Evolutionary conservation across 2,329 filamentous ascomycete genomes (phyloP).

Genomic region (Aureobasidium uvarum): DNA sequence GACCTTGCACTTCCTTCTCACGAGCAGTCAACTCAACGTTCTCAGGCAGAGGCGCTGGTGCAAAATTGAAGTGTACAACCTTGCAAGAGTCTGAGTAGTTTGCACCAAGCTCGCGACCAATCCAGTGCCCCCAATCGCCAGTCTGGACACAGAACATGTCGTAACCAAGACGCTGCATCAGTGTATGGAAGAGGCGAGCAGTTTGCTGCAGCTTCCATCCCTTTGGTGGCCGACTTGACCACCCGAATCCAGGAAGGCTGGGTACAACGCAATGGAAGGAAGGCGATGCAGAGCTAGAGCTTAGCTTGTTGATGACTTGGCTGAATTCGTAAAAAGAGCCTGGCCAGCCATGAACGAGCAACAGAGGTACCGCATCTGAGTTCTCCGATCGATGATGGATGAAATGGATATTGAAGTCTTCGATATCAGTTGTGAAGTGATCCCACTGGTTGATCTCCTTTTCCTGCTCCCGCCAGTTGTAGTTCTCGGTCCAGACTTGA

Average conservation of each 20-base stretch:
- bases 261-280: constrained; percentile 60
- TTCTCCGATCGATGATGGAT: constrained; percentile 39
- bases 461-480: constrained; percentile 39
- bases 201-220: constrained; percentile 43
- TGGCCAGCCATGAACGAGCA: constrained; percentile 49
- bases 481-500: constrained; percentile 39
- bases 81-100: constrained; percentile 41
- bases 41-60: constrained; percentile 41
- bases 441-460: constrained; percentile 38
- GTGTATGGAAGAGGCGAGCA: constrained; percentile 40
- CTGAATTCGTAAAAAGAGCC: constrained; percentile 49
- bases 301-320: constrained; percentile 41
- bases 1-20: constrained; percentile 38
- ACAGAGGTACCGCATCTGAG: constrained; percentile 44
- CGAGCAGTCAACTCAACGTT: constrained; percentile 37
- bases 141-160: constrained; percentile 41
- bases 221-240: constrained; percentile 41
- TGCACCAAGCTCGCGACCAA: constrained; percentile 42
- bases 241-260: constrained; percentile 56
- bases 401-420: constrained; percentile 42
- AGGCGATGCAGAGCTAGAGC: constrained; percentile 34
- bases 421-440: constrained; percentile 41
- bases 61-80: constrained; percentile 46
- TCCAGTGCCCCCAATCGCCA: constrained; percentile 46
- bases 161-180: constrained; percentile 47